Base-by-base conservation (phyloP, 164 flowering plant genomes). In the Magnolia changhungtana region DNA sequence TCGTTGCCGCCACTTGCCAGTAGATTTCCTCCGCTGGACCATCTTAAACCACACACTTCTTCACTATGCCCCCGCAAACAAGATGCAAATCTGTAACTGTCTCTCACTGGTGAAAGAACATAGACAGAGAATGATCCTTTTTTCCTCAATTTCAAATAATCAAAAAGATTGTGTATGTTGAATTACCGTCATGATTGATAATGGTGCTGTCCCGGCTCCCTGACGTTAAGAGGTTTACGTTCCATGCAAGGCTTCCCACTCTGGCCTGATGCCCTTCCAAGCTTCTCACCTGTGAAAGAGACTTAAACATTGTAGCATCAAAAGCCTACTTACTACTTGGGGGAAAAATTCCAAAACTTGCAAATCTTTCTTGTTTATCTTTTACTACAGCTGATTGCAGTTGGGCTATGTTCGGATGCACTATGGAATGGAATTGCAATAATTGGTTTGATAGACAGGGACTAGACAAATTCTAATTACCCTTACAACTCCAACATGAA, bases 1-100 rank as follows among this genome's bases (percentile, higher is more conserved):
- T 85, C 88, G 45, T 85, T 84, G 78, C 89, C 86, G 9, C 88
- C 88, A 73, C 87, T 87, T 16, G 88, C 90, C 76, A 87, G 72
- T 24, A 51, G 63, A 23, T 80, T 84, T 63, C 88, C 84, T 72
- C 19, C 49, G 13, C 59, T 31, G 63, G 88, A 85, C 87, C 87
- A 87, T 81, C 81, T 85, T 69, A 87, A 67, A 24, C 87, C 85
- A 21, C 88, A 84, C 6, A 87, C 87, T 78, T 85, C 88, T 61
- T 72, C 67, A 0, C 61, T 51, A 69, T 84, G 88, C 13, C 72
- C 85, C 52, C 19, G 72, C 51, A 84, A 18, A 2, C 77, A 45
- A 51, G 82, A 82, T 23, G 73, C 75, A 50, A 68, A 7, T 72
- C 75, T 81, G 67, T 78, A 82, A 63, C 80, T 58, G 1, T 78